Base-by-base conservation (phyloP, 768 basidiomycete species). In the Chalciporus chontae region DNA sequence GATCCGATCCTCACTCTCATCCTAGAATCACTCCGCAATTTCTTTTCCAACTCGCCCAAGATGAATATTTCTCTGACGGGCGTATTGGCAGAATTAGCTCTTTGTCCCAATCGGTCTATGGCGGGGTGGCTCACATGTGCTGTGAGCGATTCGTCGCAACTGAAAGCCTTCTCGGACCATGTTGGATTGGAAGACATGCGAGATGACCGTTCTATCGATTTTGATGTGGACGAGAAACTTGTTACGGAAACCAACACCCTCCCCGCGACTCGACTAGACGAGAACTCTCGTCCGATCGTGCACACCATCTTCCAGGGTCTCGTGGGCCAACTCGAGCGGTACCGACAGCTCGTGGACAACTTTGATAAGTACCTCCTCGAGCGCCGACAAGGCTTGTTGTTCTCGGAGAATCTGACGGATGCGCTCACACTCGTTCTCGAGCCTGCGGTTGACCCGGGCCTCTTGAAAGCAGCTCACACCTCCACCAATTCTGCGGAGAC, bases 351-450 rank as follows among this genome's bases (percentile, higher is more conserved):
- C 17, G 83, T 95, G 24, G 77, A 85, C 18, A 72, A 85, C 40
- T 96, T 97, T 62, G 93, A 97, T 71, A 79, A 78, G 61, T 90
- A 81, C 60, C 79, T 98, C 3, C 66, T 82, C 2, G 91, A 98
- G 68, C 80, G 95, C 31, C 79, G 95, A 15, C 87, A 87, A 62
- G 94, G 94, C 2, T 75, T 98, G 8, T 70, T 95, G 15, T 96
- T 95, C 67, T 87, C 87, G 4, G 94, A 96, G 69, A 94, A 94
- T 63, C 71, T 96, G 31, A 88, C 84, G 7, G 95, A 97, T 59
- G 94, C 94, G 4, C 73, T 97, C 50, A 86, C 77, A 40, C 72
- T 92, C 40, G 77, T 75, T 13, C 71, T 93, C 47, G 86, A 93
- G 50, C 67, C 87, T 19, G 71, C 75, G 3, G 73, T 79, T 15